Conservation (phyloP, 169 alveolate species). For the Cystoisospora suis region DNA sequence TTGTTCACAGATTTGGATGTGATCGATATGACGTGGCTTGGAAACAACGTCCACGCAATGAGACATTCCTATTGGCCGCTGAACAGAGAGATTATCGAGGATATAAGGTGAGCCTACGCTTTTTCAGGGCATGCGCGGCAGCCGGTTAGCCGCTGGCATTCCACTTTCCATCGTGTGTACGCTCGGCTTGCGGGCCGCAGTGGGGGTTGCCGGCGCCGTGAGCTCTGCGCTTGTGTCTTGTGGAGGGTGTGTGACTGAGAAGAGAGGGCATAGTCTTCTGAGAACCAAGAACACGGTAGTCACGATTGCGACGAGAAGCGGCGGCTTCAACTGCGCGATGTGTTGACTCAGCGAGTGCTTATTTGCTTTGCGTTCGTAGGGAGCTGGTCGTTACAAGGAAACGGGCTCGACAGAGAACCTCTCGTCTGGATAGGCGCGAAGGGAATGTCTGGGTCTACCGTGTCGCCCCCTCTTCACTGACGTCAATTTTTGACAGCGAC, state of each 20-base stretch:
- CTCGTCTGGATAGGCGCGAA: slow-evolving; percentile 86
- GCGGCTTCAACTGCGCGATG: too few relatives aligned
- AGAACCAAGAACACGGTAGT: too few relatives aligned
- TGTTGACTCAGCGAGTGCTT: too few relatives aligned
- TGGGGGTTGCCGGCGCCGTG: too few relatives aligned
- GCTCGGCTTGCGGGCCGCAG: too few relatives aligned
- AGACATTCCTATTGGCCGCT: slow-evolving; percentile 81
- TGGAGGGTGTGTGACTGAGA: too few relatives aligned
- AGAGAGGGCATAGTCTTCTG: too few relatives aligned
- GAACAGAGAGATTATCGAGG: slow-evolving; percentile 89
- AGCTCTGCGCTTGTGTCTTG: too few relatives aligned
- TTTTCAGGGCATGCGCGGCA: too few relatives aligned
- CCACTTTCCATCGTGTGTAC: too few relatives aligned
- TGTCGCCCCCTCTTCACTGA: slow-evolving; percentile 73
- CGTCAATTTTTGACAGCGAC: slow-evolving; percentile 57
- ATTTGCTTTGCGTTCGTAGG: neutral
- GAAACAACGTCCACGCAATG: slow-evolving; percentile 67
- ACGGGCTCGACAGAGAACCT: slow-evolving; percentile 87
- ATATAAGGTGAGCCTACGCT: slow-evolving; percentile 81
- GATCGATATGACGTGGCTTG: slow-evolving; percentile 89
- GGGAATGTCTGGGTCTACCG: slow-evolving; percentile 90
- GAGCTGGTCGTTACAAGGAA: slow-evolving; percentile 72
- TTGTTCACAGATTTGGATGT: slow-evolving; percentile 87
- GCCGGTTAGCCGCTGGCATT: too few relatives aligned
- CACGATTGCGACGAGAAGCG: too few relatives aligned